Evolutionary conservation across 352 stramenopile genomes (phyloP), one percentile per base, ranked within the genome.

Genomic region (Globisporangium alternatum): DNA sequence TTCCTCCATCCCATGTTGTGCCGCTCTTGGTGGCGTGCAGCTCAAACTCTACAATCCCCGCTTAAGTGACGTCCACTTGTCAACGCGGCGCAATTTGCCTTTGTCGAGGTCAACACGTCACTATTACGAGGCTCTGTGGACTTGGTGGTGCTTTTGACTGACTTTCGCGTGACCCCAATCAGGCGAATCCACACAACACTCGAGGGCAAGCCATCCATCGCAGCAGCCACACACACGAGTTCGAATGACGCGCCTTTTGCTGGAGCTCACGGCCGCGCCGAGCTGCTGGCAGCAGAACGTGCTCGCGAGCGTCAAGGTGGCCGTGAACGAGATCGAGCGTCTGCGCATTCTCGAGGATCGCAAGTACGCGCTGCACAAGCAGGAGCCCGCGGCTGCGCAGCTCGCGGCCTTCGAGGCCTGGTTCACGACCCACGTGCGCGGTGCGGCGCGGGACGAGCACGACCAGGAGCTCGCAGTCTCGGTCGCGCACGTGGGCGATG

Each of bases 271-370:
- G n/a, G 63, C 70, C 0, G 64, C 67, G 17, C 52, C 70, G 7
- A 60, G 64, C 8, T 76, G 65, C 67, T 83, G 75, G 75, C 31
- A 75, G 15, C 37, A 54, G 6, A 71, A 80, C 43, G 65, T 69
- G 28, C 66, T 76, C 8, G 44, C 45, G 44, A 62, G 64, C 70
- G 67, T 71, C 17, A 71, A 55, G 12, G 54, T 68, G 15, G 70
- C 75, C 19, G 47, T 80, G 25, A 53, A 66, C 8, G 72, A 78
- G 60, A 72, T 80, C 56, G 64, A 63, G 41, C 60, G 49, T 5
- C 51, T 77, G 15, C 65, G 68, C 22, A 55, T 67, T 30, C 62
- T 67, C 5, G 62, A 67, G 54, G 43, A 69, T 25, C 52, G 47
- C 49, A 68, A 80, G 48, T 66, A 41, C 22, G n/a, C 35, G 28